phyloP scores from a whole-genome alignment of 2,329 filamentous ascomycete species.

The Trichophyton equinum region DNA sequence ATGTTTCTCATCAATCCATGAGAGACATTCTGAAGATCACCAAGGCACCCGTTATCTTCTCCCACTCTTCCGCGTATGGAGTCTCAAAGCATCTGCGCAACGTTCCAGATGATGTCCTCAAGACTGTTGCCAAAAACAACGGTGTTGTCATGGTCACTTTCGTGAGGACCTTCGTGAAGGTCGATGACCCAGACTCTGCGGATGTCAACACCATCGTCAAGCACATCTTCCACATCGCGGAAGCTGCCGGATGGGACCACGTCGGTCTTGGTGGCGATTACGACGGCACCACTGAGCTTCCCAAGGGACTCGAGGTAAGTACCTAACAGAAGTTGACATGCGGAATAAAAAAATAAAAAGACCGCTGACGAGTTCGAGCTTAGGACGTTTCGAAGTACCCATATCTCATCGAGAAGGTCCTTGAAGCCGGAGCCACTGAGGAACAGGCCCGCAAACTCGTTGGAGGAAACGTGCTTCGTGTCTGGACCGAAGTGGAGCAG shows the following conservation, averaged over 20 bases:
- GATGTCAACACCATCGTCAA: constrained; percentile 28
- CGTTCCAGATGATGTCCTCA: constrained; percentile 32
- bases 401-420: constrained; percentile 14
- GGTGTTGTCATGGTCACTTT: constrained; percentile 34
- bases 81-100: constrained; percentile 26
- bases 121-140: constrained; percentile 24
- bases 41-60: constrained; percentile 19
- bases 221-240: constrained; percentile 26
- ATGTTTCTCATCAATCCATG: constrained; percentile 20
- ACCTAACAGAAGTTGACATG: too few relatives aligned
- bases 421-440: constrained; percentile 30
- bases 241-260: constrained; percentile 22
- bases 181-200: constrained; percentile 20
- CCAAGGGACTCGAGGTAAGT: constrained; percentile 19
- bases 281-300: constrained; percentile 19
- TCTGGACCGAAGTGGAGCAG: constrained; percentile 15
- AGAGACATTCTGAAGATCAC: constrained; percentile 16
- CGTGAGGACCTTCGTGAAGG: constrained; percentile 23
- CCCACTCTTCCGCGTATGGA: constrained; percentile 16
- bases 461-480: constrained; percentile 28
- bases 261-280: constrained; percentile 28
- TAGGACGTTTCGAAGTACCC: constrained; percentile 19
- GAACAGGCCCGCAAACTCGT: constrained; percentile 27
- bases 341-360: background rate
- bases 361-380: constrained; percentile 2